Percentiles rank a stretch among this genome's conserved stretches.
Evolutionary conservation across 2,329 filamentous ascomycete species (phyloP).

Genomic region (Colletotrichum spinosum): DNA sequence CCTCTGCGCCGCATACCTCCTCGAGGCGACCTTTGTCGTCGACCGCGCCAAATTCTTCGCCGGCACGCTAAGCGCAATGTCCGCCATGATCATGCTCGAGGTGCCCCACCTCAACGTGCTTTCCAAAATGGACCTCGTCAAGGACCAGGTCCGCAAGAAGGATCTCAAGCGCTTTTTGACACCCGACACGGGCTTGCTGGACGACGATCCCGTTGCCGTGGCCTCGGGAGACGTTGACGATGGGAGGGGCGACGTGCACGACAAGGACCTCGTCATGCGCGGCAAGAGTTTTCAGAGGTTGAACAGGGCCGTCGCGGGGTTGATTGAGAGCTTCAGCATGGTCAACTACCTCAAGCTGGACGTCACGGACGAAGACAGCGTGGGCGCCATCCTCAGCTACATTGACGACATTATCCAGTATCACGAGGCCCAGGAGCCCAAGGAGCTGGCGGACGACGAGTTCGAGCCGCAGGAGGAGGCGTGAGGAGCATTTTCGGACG

Average conservation of each 20-base stretch:
- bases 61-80: constrained; percentile 96
- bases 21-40: constrained; percentile 95
- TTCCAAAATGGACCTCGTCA: constrained; percentile 97
- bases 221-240: constrained; percentile 56
- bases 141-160: constrained; percentile 86
- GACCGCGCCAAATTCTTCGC: constrained; percentile 98
- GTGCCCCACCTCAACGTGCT: constrained; percentile 96
- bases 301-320: constrained; percentile 86
- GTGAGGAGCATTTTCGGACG: constrained; percentile 14
- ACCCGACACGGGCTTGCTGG: constrained; percentile 83
- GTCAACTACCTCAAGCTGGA: constrained; percentile 94
- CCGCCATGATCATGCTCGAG: constrained; percentile 98
- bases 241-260: constrained; percentile 69
- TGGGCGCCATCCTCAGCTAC: constrained; percentile 85
- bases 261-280: constrained; percentile 78
- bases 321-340: constrained; percentile 99
- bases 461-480: constrained; percentile 45
- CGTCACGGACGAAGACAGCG: constrained; percentile 91
- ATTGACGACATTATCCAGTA: constrained; percentile 95
- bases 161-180: constrained; percentile 92
- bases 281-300: constrained; percentile 85
- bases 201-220: constrained; percentile 72
- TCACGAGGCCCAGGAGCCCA: constrained; percentile 92
- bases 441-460: constrained; percentile 76
- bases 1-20: constrained; percentile 91